Evolutionary conservation across 2,329 filamentous ascomycete species (phyloP), one percentile per base, ranked within the genome.

Genomic region (Neonectria magnoliae): DNA sequence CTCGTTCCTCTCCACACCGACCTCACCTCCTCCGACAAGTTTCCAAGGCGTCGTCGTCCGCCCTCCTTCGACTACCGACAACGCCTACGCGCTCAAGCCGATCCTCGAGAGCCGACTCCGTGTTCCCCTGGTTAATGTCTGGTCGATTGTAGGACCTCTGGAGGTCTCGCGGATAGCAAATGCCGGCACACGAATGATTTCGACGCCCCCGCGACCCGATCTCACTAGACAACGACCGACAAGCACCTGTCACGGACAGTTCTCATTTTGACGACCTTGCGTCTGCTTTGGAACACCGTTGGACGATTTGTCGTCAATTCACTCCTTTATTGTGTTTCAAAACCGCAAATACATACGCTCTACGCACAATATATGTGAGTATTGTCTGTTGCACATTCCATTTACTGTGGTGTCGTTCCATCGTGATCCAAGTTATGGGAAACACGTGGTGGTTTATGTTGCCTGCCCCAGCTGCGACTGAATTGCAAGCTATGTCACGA

Each of bases 301-400:
- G 72, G 81, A 81, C 81, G 80, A 81, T 71, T 78, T 79, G 76
- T 81, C 81, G 81, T 83, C 81, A 76, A 80, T 80, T 80, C 82
- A 74, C 82, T 84, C 82, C 67, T 82, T 82, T 73, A 58, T 64
- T 66, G 68, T 80, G 74, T 66, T 70, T 70, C 58, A 62, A 72
- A 58, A 42, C 57, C 57, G 66, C 72, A 73, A 64, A 71, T 68
- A 75, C 70, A 70, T 64, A 75, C 72, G 73, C 73, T 72, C 66
- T 68, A 73, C 65, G 73, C 73, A 73, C 72, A 60, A 25, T 73
- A 74, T 67, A 75, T 73, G 73, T 74, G 62, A 74, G 72, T 74
- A 10, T 53, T 51, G n/a, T 5, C 36, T 42, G 33, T 13, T 57
- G 4, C 27, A 25, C 36, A 16, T 27, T 31, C 22, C 16, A n/a